Evolutionary conservation across 192 early-diverging fungal species (phyloP), one percentile per base, ranked within the genome.

Genomic region (Haplosporangium gracile): DNA sequence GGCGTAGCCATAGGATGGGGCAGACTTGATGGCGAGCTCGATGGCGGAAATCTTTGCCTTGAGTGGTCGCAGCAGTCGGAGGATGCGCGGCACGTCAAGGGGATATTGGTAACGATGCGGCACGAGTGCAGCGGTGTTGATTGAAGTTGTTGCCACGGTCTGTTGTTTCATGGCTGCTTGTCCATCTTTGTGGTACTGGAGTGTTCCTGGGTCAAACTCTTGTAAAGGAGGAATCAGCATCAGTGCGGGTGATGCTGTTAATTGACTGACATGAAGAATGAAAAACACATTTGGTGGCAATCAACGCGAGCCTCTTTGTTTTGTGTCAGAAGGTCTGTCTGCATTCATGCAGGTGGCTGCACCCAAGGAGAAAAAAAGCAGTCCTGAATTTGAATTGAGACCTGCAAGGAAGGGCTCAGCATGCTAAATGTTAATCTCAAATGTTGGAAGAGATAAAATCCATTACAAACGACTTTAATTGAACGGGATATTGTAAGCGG

Each of bases 21-120:
- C 39, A 26, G 74, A 60, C 49, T 80, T 80, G 51, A 86, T 86
- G 70, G 69, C 84, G 11, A 81, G 84, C 32, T 81, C 79, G 34
- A 86, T 80, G 72, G 78, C 79, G 2, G 75, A 34, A 4, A 86
- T 71, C 32, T 86, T 86, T 38, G 84, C 84, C 24, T 86, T 86
- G 29, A 86, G 68, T 4, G 84, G 84, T 65, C 84, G 51, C 34
- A 86, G 47, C 20, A 86, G 22, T 9, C 84, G 75, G 26, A 77
- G 70, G 39, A 86, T 81, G 70, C 84, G 78, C 8, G 75, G 26
- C 43, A 77, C 20, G 32, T 80, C 79, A 4, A 86, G 47, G n/a
- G 75, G 36, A 24, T 86, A 80, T 57, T 76, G 78, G 75, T 80
- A 85, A 34, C 53, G 74, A 57, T 72, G 83, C 22, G 77, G 47